These are phyloP conservation scores for Diaporthe sp. DNA, from an alignment of 2,329 filamentous ascomycete genomes.

Conservation along the genomic window DNA sequence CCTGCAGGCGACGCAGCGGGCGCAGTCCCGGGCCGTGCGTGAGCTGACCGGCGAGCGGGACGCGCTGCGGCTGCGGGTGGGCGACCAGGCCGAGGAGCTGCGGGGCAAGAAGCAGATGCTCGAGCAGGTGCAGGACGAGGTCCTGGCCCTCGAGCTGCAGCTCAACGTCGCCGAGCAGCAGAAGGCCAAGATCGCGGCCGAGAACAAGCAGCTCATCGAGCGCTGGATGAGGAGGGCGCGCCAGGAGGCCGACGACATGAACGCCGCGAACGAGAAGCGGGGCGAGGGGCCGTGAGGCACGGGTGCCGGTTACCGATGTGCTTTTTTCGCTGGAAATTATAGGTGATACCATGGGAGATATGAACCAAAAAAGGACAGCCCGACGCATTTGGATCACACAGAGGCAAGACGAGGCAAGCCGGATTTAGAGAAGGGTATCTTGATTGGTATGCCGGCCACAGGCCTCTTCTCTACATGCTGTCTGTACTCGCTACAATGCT, in stretches of 20 bases:
- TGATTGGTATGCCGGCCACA: slow-evolving; percentile 39
- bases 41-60: slow-evolving; percentile 73
- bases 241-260: slow-evolving; percentile 89
- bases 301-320: not conserved
- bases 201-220: slow-evolving; percentile 91
- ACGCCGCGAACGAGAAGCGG: slow-evolving; percentile 68
- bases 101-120: slow-evolving; percentile 86
- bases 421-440: slow-evolving; percentile 22
- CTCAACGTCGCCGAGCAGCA: slow-evolving; percentile 87
- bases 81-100: slow-evolving; percentile 88
- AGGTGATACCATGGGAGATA: slow-evolving; percentile 27
- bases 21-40: slow-evolving; percentile 72
- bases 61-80: slow-evolving; percentile 73
- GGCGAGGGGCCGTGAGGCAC: slow-evolving; percentile 28
- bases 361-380: not conserved
- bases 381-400: not conserved
- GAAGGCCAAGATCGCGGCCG: slow-evolving; percentile 77
- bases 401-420: not conserved
- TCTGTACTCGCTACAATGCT: slow-evolving; percentile 43
- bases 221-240: slow-evolving; percentile 93
- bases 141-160: slow-evolving; percentile 88
- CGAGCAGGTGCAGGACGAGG: slow-evolving; percentile 92
- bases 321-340: not conserved
- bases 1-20: slow-evolving; percentile 69
- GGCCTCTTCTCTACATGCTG: slow-evolving; percentile 40